Evolutionary conservation across 805 yeast species (phyloP).

Genomic region (Zygoascus bituminiphila): DNA sequence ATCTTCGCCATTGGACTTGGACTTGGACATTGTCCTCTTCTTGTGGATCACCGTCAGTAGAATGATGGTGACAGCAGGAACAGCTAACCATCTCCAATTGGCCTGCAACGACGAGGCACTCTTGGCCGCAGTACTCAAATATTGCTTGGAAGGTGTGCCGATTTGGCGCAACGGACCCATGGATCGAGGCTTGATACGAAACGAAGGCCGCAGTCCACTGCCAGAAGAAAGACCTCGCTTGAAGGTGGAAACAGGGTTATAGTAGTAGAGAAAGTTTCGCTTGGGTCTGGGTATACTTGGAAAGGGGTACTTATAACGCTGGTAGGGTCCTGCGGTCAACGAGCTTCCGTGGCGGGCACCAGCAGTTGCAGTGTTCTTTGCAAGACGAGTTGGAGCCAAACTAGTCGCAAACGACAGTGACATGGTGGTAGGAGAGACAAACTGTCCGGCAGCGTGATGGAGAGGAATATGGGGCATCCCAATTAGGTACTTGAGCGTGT

Average conservation of each 20-base stretch:
- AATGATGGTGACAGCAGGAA: conserved; percentile 21
- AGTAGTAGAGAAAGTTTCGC: conserved; percentile 16
- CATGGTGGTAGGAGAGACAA: neutral
- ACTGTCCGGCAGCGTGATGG: neutral
- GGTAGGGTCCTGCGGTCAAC: neutral
- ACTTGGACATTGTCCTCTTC: conserved; percentile 6
- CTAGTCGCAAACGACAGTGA: neutral
- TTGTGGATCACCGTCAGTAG: conserved; percentile 17
- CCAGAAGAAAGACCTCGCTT: conserved; percentile 15
- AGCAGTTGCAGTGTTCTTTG: neutral
- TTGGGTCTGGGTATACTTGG: conserved; percentile 22
- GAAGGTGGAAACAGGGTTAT: conserved; percentile 19
- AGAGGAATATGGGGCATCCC: neutral
- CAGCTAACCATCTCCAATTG: conserved; percentile 20
- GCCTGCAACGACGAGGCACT: neutral
- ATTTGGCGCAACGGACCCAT: neutral
- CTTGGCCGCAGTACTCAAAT: conserved; percentile 3
- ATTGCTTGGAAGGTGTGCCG: neutral
- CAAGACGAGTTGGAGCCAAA: neutral
- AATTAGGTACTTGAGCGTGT: neutral
- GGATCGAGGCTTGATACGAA: neutral
- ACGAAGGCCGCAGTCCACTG: neutral
- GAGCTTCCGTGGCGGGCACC: neutral
- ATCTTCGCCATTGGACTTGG: conserved; percentile 11
- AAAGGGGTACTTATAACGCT: conserved; percentile 14